Base-by-base conservation (phyloP, 495 filamentous ascomycete genomes). In the Penicillium paradoxum region DNA sequence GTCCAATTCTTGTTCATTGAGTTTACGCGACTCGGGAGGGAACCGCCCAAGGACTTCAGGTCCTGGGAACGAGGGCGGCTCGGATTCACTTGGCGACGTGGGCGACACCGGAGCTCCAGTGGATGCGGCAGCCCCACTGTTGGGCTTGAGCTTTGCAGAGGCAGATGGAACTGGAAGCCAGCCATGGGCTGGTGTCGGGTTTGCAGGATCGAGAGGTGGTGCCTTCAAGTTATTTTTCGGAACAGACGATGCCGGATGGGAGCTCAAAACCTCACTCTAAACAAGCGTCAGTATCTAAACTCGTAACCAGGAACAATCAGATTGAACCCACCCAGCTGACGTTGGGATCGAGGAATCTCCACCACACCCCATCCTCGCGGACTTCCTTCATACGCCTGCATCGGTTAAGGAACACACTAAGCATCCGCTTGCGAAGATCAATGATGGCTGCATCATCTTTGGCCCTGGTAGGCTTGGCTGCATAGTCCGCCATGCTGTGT, bases 361-460 rank as follows among this genome's bases (percentile, higher is more conserved):
- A 96, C 83, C 91, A 95, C 13, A 97, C 90, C 6, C 91, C 92
- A 65, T 97, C 95, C 51, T 95, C 88, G 25, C 88, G 81, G 33
- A 98, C 85, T 53, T 96, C 89, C 61, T 91, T 87, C 93, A 97
- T 97, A 54, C 80, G 78, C 39, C 90, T 80, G 68, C 93, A 98
- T 29, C 93, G 80, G 62, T 98, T 97, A 29, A 98, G 66, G 60
- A 98, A 98, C 4, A 97, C 91, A 27, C 85, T 85, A 34, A 98
- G 68, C 93, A 98, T 98, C 49, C 93, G 86, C 67, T 97, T 97
- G 45, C 93, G 82, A 34, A 96, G 77, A 56, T 98, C 93, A 51
- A 98, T 98, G 39, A 97, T 97, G 53, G 88, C 86, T 27, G 88
- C 85, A 67, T 98, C 95, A 70, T 97, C 93, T 69, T 97, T 98